Evolutionary conservation across 371 early-diverging fungal genomes (phyloP).

Genomic region (Mortierella polycephala): DNA sequence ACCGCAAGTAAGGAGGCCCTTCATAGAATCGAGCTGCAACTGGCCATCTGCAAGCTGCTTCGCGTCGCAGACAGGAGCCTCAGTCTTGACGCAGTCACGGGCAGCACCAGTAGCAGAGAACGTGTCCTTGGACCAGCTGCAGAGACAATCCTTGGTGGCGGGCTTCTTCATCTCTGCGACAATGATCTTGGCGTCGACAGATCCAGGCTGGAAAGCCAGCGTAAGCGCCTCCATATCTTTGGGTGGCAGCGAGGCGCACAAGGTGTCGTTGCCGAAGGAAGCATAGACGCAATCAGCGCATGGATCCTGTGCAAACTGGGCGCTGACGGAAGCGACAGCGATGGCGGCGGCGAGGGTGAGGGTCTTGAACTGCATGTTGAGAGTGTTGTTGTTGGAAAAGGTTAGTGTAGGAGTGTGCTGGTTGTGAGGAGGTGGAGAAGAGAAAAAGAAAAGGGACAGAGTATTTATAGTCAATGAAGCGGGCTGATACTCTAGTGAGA

Average conservation of each 20-base stretch:
- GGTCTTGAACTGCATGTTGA: slow-evolving; percentile 50
- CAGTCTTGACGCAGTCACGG: slow-evolving; percentile 11
- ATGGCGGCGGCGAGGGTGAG: slow-evolving; percentile 45
- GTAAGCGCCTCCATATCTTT: not conserved
- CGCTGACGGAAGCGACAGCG: slow-evolving; percentile 28
- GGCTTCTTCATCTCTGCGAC: slow-evolving; percentile 11
- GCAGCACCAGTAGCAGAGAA: slow-evolving; percentile 24
- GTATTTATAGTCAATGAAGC: not conserved
- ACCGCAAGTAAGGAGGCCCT: not conserved
- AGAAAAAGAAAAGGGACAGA: slow-evolving; percentile 4
- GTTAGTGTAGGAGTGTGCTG: not conserved
- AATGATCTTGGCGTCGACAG: not conserved
- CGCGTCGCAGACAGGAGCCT: slow-evolving; percentile 19
- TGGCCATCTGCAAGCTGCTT: slow-evolving; percentile 1
- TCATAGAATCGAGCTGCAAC: not conserved
- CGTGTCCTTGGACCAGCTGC: slow-evolving; percentile 24
- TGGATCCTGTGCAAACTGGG: slow-evolving; percentile 27
- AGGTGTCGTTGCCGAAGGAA: slow-evolving; percentile 5
- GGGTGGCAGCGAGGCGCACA: not conserved
- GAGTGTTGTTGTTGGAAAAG: not conserved
- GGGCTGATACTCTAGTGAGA: not conserved
- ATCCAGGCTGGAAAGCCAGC: not conserved
- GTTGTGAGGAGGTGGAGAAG: slow-evolving; percentile 7
- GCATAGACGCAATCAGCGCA: slow-evolving; percentile 31
- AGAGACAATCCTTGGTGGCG: slow-evolving; percentile 24